These are phyloP conservation scores for Rhizomucor miehei DNA, from an alignment of 371 early-diverging fungal species.

Conservation along the genomic window DNA sequence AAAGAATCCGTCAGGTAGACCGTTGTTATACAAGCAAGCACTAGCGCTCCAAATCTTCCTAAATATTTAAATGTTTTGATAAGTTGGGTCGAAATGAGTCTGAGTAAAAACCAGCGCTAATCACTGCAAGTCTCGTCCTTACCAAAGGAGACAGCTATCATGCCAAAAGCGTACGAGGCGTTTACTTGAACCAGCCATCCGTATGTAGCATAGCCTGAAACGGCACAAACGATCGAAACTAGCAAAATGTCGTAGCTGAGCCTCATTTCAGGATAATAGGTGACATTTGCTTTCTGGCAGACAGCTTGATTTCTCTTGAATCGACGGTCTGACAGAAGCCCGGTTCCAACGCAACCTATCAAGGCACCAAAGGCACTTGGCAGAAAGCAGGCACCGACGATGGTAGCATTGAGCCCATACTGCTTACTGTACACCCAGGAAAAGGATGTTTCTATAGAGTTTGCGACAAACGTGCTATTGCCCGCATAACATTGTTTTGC, in stretches of 20 bases:
- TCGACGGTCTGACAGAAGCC: slow-evolving; percentile 30
- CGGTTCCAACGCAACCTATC: not conserved
- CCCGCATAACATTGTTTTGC: not conserved
- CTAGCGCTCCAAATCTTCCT: too few species aligned
- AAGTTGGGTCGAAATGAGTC: too few species aligned
- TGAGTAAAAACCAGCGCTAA: too few species aligned
- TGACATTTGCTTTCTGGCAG: slow-evolving; percentile 11
- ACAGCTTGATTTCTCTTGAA: slow-evolving; percentile 5
- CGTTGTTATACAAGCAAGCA: too few species aligned
- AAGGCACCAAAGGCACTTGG: not conserved
- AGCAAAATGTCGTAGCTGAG: slow-evolving; percentile 22
- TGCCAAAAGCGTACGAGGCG: slow-evolving; percentile 33
- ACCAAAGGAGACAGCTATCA: slow-evolving; percentile 33
- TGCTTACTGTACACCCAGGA: not conserved
- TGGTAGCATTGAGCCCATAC: not conserved
- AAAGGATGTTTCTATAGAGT: not conserved
- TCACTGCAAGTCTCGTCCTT: too few species aligned
- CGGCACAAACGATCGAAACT: slow-evolving; percentile 11
- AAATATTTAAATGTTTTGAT: too few species aligned
- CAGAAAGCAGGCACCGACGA: slow-evolving; percentile 1
- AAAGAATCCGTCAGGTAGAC: too few species aligned
- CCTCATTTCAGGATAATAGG: slow-evolving; percentile 35
- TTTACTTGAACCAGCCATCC: slow-evolving; percentile 41
- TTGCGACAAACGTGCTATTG: not conserved
- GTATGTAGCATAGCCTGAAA: slow-evolving; percentile 22